Evolutionary conservation across 2,329 filamentous ascomycete species (phyloP).

Genomic region (Ophiocordyceps camponoti-floridani): DNA sequence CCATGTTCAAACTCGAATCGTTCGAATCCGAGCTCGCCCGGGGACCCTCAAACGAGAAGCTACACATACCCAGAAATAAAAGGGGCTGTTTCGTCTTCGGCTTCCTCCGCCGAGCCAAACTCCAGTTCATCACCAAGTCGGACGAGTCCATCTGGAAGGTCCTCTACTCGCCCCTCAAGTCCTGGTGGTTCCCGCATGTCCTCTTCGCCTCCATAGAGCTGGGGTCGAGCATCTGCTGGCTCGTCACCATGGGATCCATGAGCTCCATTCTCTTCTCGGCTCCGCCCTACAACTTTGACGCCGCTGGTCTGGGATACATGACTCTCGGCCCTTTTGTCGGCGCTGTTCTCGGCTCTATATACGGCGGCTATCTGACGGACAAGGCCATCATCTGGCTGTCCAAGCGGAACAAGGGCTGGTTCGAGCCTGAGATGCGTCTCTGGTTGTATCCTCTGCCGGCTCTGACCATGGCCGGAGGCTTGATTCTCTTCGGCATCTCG

Average conservation of each 20-base stretch:
- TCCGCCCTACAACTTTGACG: slow-evolving; percentile 13
- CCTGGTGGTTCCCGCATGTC: slow-evolving; percentile 17
- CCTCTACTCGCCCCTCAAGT: slow-evolving; percentile 6
- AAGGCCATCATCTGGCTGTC: slow-evolving; percentile 16
- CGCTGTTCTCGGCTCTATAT: slow-evolving; percentile 15
- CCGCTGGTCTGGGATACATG: slow-evolving; percentile 9
- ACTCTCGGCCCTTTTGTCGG: slow-evolving; percentile 14
- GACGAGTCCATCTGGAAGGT: slow-evolving; percentile 4
- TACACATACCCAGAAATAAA: background rate
- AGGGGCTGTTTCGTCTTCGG: background rate
- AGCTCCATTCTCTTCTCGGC: slow-evolving; percentile 2
- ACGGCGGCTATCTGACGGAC: slow-evolving; percentile 19
- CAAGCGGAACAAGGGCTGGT: slow-evolving; percentile 18
- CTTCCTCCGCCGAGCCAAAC: background rate
- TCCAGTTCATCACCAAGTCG: slow-evolving; percentile 6
- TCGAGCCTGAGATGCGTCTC: slow-evolving; percentile 24
- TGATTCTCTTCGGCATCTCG: slow-evolving; percentile 1
- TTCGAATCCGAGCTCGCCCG: background rate
- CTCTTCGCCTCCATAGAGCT: slow-evolving; percentile 8
- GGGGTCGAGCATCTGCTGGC: background rate
- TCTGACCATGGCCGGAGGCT: slow-evolving; percentile 15
- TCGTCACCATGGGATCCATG: background rate
- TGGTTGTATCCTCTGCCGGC: slow-evolving; percentile 18
- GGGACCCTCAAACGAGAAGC: background rate
- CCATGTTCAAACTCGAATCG: background rate